Evolutionary conservation across 1,139 yeast species (phyloP).

Genomic region (Pichia norvegensis): DNA sequence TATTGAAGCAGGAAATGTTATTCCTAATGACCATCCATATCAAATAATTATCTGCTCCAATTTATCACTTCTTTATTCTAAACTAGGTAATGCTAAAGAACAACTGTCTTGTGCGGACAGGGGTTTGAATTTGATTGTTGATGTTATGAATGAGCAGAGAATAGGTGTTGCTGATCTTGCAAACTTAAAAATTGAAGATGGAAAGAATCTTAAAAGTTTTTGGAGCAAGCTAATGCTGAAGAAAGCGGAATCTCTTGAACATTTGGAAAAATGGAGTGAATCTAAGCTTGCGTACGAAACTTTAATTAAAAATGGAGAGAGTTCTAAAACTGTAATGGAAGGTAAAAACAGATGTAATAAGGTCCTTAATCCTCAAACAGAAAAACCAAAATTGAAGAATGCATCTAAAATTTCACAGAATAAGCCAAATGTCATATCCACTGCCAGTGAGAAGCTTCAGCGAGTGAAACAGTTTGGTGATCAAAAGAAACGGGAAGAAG

Average conservation of each 20-base stretch:
- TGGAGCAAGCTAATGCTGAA: constrained; percentile 64
- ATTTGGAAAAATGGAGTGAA: constrained; percentile 57
- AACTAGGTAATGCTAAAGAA: constrained; percentile 65
- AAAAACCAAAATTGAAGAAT: neutral
- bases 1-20: constrained; percentile 48
- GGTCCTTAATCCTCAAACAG: constrained; percentile 43
- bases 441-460: constrained; percentile 13
- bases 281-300: constrained; percentile 56
- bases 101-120: constrained; percentile 47
- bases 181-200: constrained; percentile 36
- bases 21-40: constrained; percentile 61
- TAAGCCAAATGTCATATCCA: neutral
- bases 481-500: constrained; percentile 43
- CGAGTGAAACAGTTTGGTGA: constrained; percentile 35
- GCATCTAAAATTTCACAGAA: neutral
- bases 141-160: constrained; percentile 18
- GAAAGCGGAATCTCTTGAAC: constrained; percentile 80
- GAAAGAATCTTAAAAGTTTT: constrained; percentile 57
- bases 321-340: constrained; percentile 60
- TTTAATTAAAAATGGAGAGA: constrained; percentile 60
- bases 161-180: constrained; percentile 23
- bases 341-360: constrained; percentile 75
- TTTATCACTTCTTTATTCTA: constrained; percentile 60
- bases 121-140: constrained; percentile 50
- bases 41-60: constrained; percentile 69